phyloP scores from a whole-genome alignment of 352 stramenopile genomes.

The Globisporangium camurandrum region DNA sequence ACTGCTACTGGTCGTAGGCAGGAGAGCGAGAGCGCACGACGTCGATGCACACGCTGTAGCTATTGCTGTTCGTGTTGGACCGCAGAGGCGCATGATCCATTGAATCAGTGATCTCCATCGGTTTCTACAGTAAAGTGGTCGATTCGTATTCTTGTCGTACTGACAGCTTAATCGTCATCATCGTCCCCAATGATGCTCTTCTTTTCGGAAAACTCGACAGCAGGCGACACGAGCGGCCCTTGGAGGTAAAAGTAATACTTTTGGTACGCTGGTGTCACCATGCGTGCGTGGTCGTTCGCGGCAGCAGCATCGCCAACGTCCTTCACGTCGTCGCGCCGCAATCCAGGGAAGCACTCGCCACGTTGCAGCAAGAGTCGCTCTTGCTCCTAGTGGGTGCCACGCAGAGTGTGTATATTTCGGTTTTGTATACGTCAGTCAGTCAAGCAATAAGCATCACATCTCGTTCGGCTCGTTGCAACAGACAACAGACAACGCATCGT shows the following conservation, averaged over 20 bases:
- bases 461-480: too few species aligned
- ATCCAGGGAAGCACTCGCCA: constrained; percentile 60
- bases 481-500: neutral
- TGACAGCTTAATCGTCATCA: constrained; percentile 81
- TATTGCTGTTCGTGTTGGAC: too few species aligned
- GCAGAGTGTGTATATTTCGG: too few species aligned
- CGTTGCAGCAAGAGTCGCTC: constrained; percentile 62
- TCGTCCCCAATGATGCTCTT: constrained; percentile 86
- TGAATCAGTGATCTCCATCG: too few species aligned
- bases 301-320: constrained; percentile 10
- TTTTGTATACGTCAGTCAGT: too few species aligned
- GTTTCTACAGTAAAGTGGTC: too few species aligned
- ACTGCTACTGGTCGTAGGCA: too few species aligned
- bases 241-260: constrained; percentile 77
- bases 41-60: too few species aligned
- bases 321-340: constrained; percentile 13
- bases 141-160: too few species aligned
- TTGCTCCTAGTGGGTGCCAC: too few species aligned
- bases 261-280: constrained; percentile 49
- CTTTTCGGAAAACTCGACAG: constrained; percentile 84
- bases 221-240: constrained; percentile 67
- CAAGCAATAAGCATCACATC: too few species aligned
- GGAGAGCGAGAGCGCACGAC: too few species aligned
- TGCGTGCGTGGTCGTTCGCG: neutral
- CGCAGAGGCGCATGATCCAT: neutral